These are phyloP conservation scores for Boletus sp. DNA, from an alignment of 1,284 basidiomycete species.

Conservation along the genomic window DNA sequence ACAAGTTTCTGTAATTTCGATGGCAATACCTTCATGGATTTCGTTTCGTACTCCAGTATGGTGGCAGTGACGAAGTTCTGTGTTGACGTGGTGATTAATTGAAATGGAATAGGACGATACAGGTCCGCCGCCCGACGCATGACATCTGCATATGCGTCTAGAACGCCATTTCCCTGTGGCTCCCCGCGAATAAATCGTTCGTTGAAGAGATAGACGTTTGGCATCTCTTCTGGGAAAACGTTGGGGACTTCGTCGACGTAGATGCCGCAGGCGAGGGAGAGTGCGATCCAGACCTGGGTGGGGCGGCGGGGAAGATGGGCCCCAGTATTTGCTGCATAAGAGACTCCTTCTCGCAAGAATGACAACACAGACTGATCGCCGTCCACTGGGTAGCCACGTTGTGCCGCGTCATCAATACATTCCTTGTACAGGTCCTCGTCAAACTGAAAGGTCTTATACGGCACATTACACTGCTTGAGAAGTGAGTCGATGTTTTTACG, in stretches of 20 bases:
- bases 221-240: conserved; percentile 15
- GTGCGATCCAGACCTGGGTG: conserved; percentile 26
- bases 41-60: conserved; percentile 30
- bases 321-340: conserved; percentile 16
- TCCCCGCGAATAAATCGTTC: conserved; percentile 21
- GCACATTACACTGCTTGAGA: conserved; percentile 16
- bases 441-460: conserved; percentile 12
- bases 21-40: conserved; percentile 18
- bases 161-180: conserved; percentile 20
- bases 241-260: conserved; percentile 31
- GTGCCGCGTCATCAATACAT: conserved; percentile 14
- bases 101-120: conserved; percentile 18
- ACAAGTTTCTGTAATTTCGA: neutral
- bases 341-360: conserved; percentile 15
- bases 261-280: conserved; percentile 29
- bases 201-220: conserved; percentile 27
- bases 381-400: conserved; percentile 20
- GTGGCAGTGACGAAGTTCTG: conserved; percentile 26
- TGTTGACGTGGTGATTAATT: conserved; percentile 30
- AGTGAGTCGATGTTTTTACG: conserved; percentile 18
- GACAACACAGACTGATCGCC: conserved; percentile 11
- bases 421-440: conserved; percentile 16
- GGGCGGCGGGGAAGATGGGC: conserved; percentile 12
- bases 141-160: conserved; percentile 31
- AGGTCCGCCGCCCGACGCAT: conserved; percentile 18